Evolutionary conservation across 2,329 filamentous ascomycete species (phyloP).

Genomic region (Alternaria arbusti): DNA sequence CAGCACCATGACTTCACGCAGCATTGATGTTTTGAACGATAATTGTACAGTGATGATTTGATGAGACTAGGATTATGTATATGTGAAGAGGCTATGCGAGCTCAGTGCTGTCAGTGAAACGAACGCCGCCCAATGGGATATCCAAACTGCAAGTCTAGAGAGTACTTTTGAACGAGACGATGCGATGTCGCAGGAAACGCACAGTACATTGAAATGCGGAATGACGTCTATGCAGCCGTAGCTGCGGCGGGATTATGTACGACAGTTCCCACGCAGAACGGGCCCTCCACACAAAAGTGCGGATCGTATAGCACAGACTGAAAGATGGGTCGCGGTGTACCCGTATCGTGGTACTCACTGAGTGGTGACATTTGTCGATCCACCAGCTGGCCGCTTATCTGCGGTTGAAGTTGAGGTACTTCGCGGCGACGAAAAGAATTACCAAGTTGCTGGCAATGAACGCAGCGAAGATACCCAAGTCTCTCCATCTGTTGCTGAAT

Average conservation of each 20-base stretch:
- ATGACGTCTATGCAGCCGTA: not conserved
- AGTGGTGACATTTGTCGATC: not conserved
- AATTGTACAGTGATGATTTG: not conserved
- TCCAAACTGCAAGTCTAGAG: slow-evolving; percentile 12
- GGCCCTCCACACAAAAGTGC: not conserved
- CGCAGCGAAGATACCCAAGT: slow-evolving; percentile 77
- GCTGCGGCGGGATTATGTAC: not conserved
- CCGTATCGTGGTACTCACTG: not conserved
- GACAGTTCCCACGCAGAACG: not conserved
- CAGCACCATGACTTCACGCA: not conserved
- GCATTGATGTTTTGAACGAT: not conserved
- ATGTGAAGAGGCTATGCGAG: not conserved
- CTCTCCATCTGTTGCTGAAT: slow-evolving; percentile 77
- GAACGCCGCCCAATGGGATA: slow-evolving; percentile 22
- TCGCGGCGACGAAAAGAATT: slow-evolving; percentile 64
- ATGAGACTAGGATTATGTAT: slow-evolving; percentile 1
- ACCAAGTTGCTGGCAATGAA: slow-evolving; percentile 81
- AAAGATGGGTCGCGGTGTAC: not conserved
- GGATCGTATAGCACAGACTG: not conserved
- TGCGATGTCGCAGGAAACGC: not conserved
- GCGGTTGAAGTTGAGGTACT: slow-evolving; percentile 56
- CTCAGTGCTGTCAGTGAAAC: slow-evolving; percentile 1
- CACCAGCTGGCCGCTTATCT: slow-evolving; percentile 22
- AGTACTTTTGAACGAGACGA: not conserved
- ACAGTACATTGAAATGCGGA: not conserved